phyloP scores from a whole-genome alignment of 2,329 filamentous ascomycete species.

The Fusarium stilboides region DNA sequence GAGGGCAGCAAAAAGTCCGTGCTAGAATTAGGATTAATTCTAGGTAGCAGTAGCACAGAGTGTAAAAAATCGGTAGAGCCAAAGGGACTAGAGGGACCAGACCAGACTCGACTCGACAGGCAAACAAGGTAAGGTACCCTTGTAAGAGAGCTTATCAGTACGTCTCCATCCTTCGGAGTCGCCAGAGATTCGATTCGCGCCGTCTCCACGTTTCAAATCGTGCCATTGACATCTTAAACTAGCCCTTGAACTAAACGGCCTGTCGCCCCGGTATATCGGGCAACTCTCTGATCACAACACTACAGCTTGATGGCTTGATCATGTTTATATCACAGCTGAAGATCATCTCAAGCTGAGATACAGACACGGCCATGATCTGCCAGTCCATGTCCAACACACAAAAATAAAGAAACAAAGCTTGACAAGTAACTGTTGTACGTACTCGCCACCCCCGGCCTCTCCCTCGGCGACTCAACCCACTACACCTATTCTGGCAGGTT shows the following conservation, averaged over 20 bases:
- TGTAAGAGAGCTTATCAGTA: constrained; percentile 11
- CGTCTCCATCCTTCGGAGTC: constrained; percentile 1
- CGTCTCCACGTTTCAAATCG: not conserved
- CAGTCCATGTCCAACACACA: no score
- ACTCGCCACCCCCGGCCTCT: constrained; percentile 41
- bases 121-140: no score
- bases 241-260: no score
- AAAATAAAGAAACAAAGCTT: not conserved
- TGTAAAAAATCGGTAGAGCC: not conserved
- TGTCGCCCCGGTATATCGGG: no score
- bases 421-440: not conserved
- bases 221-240: not conserved
- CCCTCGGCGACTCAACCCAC: constrained; percentile 34
- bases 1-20: constrained; percentile 3
- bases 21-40: no score
- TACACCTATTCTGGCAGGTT: constrained; percentile 49
- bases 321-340: no score
- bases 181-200: not conserved
- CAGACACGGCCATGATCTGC: no score
- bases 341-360: no score
- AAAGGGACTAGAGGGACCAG: not conserved
- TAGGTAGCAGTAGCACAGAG: no score
- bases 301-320: no score
- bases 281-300: no score
- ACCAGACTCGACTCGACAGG: not conserved